These are phyloP conservation scores for Kwoniella dendrophila DNA, from an alignment of 768 basidiomycete genomes.

Conservation along the genomic window DNA sequence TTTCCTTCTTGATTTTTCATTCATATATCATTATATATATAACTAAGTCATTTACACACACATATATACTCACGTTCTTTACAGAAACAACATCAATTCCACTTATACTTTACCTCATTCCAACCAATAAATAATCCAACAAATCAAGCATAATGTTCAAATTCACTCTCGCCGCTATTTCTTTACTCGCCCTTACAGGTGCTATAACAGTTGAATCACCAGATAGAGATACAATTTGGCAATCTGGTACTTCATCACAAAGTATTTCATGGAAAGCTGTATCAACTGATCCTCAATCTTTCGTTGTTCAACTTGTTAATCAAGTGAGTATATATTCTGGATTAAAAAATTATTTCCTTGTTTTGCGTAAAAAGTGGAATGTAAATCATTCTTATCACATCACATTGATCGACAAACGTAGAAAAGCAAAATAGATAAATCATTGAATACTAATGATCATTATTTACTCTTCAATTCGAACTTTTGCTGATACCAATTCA, in stretches of 20 bases:
- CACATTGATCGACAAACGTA: background rate
- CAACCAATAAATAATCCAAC: background rate
- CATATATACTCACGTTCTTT: too few species aligned
- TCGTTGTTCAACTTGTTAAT: conserved; percentile 71
- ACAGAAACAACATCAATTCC: background rate
- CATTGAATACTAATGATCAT: background rate
- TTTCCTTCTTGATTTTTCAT: background rate
- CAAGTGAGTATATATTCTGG: conserved; percentile 53
- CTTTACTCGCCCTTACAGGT: conserved; percentile 62
- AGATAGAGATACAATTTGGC: conserved; percentile 62
- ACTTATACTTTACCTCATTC: background rate
- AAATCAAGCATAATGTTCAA: conserved; percentile 24
- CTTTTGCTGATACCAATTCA: background rate
- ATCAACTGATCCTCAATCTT: conserved; percentile 67
- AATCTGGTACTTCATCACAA: conserved; percentile 61
- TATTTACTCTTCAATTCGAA: background rate
- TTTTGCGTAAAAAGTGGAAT: background rate
- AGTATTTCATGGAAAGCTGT: conserved; percentile 69
- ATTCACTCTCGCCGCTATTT: conserved; percentile 52
- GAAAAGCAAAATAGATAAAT: too few species aligned
- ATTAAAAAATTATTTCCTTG: background rate
- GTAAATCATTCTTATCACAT: background rate
- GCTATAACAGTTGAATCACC: conserved; percentile 70
- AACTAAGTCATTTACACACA: background rate
- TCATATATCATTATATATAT: background rate